Percentiles rank a stretch among this genome's conserved stretches.
phyloP scores from a whole-genome alignment of 2,329 filamentous ascomycete genomes.

The Ceratocystis diversiconidia region DNA sequence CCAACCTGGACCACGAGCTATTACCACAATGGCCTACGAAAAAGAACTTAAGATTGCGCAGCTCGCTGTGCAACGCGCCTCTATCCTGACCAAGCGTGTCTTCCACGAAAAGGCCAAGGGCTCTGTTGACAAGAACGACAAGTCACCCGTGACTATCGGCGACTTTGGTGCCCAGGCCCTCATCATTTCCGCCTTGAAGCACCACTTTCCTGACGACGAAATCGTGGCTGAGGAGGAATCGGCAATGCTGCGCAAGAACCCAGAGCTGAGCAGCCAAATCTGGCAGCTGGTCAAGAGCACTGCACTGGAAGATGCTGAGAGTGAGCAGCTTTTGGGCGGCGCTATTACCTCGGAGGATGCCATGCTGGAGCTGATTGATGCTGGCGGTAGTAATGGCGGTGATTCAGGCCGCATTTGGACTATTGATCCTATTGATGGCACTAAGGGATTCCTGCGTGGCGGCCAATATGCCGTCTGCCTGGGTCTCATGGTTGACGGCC shows the following conservation, averaged over 20 bases:
- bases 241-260: constrained; percentile 58
- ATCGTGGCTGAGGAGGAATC: constrained; percentile 95
- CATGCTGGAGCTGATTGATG: constrained; percentile 54
- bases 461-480: constrained; percentile 96
- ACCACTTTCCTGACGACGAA: constrained; percentile 79
- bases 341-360: constrained; percentile 52
- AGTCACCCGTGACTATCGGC: constrained; percentile 91
- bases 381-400: constrained; percentile 57
- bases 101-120: constrained; percentile 80
- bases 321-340: constrained; percentile 53
- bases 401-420: constrained; percentile 75
- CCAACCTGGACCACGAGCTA: constrained; percentile 11
- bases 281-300: constrained; percentile 63
- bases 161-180: constrained; percentile 96
- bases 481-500: constrained; percentile 78
- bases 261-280: constrained; percentile 50
- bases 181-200: constrained; percentile 78
- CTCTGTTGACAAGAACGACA: constrained; percentile 77
- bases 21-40: constrained; percentile 29
- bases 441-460: constrained; percentile 89
- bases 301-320: constrained; percentile 43
- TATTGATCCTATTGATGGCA: constrained; percentile 93
- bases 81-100: constrained; percentile 39
- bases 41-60: constrained; percentile 72
- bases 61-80: constrained; percentile 71